Base-by-base conservation (phyloP, 176 grass and related monocot genomes). In the Zea luxurians region DNA sequence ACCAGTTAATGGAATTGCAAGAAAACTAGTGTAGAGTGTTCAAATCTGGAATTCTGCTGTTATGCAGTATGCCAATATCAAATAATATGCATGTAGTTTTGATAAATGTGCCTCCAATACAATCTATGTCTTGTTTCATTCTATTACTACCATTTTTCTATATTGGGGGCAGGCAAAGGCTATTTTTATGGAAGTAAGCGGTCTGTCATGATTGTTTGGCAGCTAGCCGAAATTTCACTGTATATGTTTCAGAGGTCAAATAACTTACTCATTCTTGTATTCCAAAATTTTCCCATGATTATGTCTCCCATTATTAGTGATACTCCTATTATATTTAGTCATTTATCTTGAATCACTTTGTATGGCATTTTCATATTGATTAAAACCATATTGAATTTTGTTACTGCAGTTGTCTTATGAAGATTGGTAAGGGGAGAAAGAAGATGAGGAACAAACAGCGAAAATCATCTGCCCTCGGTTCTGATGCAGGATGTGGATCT, bases 401-500 rank as follows among this genome's bases (percentile, higher is more conserved):
- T 61, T 67, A 81, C 60, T 90, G 89, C 89, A 92, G 83, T 17
- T 83, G 80, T 83, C 35, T 70, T 75, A 80, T 90, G 88, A 85
- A 81, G 85, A 81, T 88, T 83, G 85, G 78, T 82, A 86, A 90
- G 36, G 86, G 70, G 47, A 80, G 70, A 90, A 81, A 72, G 85
- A 92, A 84, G 87, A 98, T 90, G 89, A 88, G 86, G 83, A 85
- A 81, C 74, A 90, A 86, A 88, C 80, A 87, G 44, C 52, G 80
- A 75, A 94, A 94, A 88, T 80, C 85, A 92, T 86, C 84, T 83
- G 73, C 85, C 92, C 87, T 90, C 59, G 50, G 61, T 79, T 97
- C 83, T 71, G 78, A 86, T 86, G 82, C 94, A 86, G 89, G 91
- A 81, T 87, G 63, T 48, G 88, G 62, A 91, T 87, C 59, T 27